phyloP scores from a whole-genome alignment of 106 monocot genomes.

The Vanilla planifolia region DNA sequence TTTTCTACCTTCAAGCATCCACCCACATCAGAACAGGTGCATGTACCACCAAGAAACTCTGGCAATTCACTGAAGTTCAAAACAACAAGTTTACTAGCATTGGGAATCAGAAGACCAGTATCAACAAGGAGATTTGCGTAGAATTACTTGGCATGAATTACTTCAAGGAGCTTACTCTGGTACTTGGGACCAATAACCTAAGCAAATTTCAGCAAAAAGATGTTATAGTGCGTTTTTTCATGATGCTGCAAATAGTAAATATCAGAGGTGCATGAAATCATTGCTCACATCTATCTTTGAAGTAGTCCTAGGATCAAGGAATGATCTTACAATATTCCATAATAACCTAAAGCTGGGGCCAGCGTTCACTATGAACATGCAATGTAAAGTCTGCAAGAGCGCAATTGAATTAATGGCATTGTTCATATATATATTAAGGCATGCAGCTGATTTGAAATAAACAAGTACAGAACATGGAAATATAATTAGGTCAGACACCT shows the following conservation, averaged over 20 bases:
- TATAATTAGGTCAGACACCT: slow-evolving; percentile 16
- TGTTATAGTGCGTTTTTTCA: neutral
- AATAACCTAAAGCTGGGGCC: slow-evolving; percentile 56
- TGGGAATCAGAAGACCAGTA: neutral
- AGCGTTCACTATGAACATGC: slow-evolving; percentile 68
- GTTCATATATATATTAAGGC: neutral
- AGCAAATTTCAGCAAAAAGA: slow-evolving; percentile 1
- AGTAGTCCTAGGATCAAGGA: slow-evolving; percentile 63
- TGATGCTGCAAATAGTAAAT: slow-evolving; percentile 2
- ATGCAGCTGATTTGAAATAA: neutral
- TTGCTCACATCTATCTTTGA: slow-evolving; percentile 52
- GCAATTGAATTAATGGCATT: slow-evolving; percentile 4
- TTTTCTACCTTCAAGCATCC: slow-evolving; percentile 59
- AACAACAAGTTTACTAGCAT: slow-evolving; percentile 1
- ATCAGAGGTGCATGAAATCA: neutral
- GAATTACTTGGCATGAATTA: slow-evolving; percentile 45
- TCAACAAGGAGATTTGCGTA: neutral
- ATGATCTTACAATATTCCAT: slow-evolving; percentile 57
- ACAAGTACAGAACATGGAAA: neutral
- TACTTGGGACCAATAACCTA: slow-evolving; percentile 64
- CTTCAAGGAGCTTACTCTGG: slow-evolving; percentile 54
- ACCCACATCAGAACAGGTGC: slow-evolving; percentile 46
- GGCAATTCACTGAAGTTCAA: slow-evolving; percentile 48
- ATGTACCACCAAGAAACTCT: slow-evolving; percentile 65
- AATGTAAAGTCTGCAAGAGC: slow-evolving; percentile 38